phyloP scores from a whole-genome alignment of 192 early-diverging fungal genomes.

The Rhizophagus clarus region DNA sequence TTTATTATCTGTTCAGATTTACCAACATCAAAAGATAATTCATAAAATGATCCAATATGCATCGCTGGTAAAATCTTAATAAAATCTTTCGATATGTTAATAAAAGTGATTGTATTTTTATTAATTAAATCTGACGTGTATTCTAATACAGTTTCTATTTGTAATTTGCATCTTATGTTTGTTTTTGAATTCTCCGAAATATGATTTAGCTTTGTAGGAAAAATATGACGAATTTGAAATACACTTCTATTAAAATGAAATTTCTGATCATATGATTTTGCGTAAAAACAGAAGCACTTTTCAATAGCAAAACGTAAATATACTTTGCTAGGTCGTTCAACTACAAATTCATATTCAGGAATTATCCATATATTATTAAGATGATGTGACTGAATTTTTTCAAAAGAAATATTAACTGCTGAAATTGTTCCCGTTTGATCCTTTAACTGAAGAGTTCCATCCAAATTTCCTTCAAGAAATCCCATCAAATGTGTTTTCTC shows the following conservation, averaged over 20 bases:
- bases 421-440: background rate
- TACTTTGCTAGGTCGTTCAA: background rate
- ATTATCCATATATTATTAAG: slow-evolving; percentile 7
- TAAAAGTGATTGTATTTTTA: background rate
- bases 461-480: background rate
- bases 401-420: background rate
- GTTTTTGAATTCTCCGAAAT: background rate
- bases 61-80: background rate
- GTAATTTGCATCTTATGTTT: background rate
- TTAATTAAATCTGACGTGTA: background rate
- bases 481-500: background rate
- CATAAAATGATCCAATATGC: background rate
- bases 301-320: slow-evolving; percentile 8
- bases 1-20: background rate
- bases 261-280: background rate
- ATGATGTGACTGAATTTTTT: slow-evolving; percentile 2
- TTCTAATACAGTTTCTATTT: background rate
- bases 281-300: slow-evolving; percentile 15
- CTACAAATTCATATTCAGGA: background rate
- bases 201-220: background rate
- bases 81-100: background rate
- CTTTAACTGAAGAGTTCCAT: slow-evolving; percentile 9
- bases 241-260: too few species aligned
- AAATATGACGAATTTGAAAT: background rate
- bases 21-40: background rate